Evolutionary conservation across 768 basidiomycete species (phyloP).

Genomic region (Lactifluus volemus): DNA sequence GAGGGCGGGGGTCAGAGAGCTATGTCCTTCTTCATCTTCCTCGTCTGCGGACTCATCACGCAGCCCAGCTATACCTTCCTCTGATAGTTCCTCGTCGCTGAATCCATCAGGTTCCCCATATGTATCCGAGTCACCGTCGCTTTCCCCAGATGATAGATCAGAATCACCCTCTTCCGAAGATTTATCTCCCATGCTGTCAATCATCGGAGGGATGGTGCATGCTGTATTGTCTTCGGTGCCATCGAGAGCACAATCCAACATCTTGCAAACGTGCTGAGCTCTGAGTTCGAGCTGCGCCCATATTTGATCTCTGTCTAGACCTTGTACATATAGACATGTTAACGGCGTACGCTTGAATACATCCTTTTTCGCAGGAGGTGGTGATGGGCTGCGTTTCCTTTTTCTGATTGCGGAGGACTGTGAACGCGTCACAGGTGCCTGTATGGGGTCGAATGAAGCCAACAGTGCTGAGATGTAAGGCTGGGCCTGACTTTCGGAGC

Average conservation of each 20-base stretch:
- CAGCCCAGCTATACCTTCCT: slow-evolving; percentile 24
- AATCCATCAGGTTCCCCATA: slow-evolving; percentile 23
- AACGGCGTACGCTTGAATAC: slow-evolving; percentile 60
- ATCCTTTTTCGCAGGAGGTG: slow-evolving; percentile 25
- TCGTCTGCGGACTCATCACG: slow-evolving; percentile 4
- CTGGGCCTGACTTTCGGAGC: slow-evolving; percentile 56
- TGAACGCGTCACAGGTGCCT: slow-evolving; percentile 70
- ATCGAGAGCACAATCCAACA: slow-evolving; percentile 57
- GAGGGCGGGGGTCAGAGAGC: slow-evolving; percentile 1
- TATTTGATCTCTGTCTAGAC: slow-evolving; percentile 77
- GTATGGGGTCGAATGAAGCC: slow-evolving; percentile 52
- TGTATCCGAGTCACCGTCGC: slow-evolving; percentile 25
- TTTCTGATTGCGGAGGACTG: slow-evolving; percentile 39
- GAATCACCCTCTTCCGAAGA: slow-evolving; percentile 25
- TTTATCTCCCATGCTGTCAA: slow-evolving; percentile 24
- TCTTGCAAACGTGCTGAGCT: slow-evolving; percentile 56
- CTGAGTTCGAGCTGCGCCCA: slow-evolving; percentile 93
- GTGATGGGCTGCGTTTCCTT: slow-evolving; percentile 34
- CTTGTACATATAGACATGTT: slow-evolving; percentile 61
- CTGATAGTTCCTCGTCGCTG: slow-evolving; percentile 20
- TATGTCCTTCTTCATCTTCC: slow-evolving; percentile 16
- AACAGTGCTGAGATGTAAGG: slow-evolving; percentile 59
- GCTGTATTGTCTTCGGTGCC: slow-evolving; percentile 31
- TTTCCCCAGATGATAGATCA: neutral
- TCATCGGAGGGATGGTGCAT: slow-evolving; percentile 26